Evolutionary conservation across 208 protist genomes (phyloP), one percentile per base, ranked within the genome.

Genomic region (Jaenimonas drosophilae): DNA sequence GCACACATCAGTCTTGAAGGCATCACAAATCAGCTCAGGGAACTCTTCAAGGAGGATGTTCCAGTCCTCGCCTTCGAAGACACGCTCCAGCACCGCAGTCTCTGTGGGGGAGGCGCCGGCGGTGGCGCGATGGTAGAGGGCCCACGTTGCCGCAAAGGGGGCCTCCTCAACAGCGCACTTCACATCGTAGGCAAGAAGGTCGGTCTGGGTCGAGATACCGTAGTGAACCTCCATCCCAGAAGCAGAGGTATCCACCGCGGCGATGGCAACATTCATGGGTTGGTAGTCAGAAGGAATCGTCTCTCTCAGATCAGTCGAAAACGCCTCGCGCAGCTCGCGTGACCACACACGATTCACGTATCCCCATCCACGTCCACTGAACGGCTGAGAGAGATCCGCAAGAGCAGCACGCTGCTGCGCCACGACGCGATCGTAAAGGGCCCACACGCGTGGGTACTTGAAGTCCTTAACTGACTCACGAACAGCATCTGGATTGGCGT

Each of bases 71-170:
- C 72, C 61, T 43, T 16, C 21, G 24, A 60, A 60, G 7, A 3
- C 29, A 20, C 49, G 34, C 27, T 32, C 47, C 6, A 49, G 36
- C 29, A 21, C 20, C 11, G 21, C 42, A 16, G 49, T 34, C n/a
- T n/a, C n/a, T n/a, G n/a, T n/a, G n/a, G n/a, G n/a, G n/a, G n/a
- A n/a, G n/a, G n/a, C n/a, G 7, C 6, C 26, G 6, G 12, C 26
- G 19, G 14, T 17, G 19, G 68, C 53, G 0, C 54, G 55, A n/a
- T n/a, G n/a, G n/a, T n/a, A n/a, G n/a, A n/a, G n/a, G n/a, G n/a
- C n/a, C 77, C 77, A 87, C 23, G 82, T 57, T 30, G 63, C 64
- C 45, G 62, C 53, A 56, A 69, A 81, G 2, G 60, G 45, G 59
- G 54, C 77, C 26, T 32, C 30, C 37, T 58, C 24, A 14, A 87